A percentile compares a stretch with the other conserved stretches of the same genome.
Conservation (phyloP, 2,329 filamentous ascomycete genomes). For the Seiridium cupressi region DNA sequence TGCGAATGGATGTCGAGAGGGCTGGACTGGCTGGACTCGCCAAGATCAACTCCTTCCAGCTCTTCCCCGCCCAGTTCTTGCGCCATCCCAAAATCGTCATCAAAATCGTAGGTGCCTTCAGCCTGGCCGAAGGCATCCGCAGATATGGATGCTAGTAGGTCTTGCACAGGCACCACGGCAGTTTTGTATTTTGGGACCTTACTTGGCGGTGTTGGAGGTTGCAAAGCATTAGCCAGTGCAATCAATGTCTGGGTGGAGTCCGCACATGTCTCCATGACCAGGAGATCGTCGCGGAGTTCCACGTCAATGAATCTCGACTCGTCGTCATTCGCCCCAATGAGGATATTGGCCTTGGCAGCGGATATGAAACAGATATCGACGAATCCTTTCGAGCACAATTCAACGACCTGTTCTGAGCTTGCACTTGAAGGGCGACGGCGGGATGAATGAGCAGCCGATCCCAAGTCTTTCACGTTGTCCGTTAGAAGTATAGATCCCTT, state of each 20-base stretch:
- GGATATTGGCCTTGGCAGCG: slow-evolving; percentile 68
- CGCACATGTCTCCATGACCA: slow-evolving; percentile 92
- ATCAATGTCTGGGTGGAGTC: slow-evolving; percentile 95
- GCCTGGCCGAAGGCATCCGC: slow-evolving; percentile 74
- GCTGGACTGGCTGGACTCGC: slow-evolving; percentile 29
- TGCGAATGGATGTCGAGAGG: slow-evolving; percentile 40
- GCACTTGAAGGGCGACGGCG: slow-evolving; percentile 33
- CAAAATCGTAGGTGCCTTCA: slow-evolving; percentile 61
- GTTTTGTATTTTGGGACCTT: slow-evolving; percentile 85
- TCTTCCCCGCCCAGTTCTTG: slow-evolving; percentile 44
- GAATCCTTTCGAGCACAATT: slow-evolving; percentile 67
- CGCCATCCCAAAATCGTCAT: slow-evolving; percentile 59
- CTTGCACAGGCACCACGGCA: slow-evolving; percentile 78
- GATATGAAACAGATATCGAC: slow-evolving; percentile 87
- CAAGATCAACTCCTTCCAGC: slow-evolving; percentile 35
- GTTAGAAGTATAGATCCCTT: slow-evolving; percentile 83
- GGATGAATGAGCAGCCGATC: slow-evolving; percentile 36
- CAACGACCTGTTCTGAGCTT: slow-evolving; percentile 50
- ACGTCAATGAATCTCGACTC: slow-evolving; percentile 70
- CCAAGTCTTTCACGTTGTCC: slow-evolving; percentile 62
- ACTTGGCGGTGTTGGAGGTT: slow-evolving; percentile 79
- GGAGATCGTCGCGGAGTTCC: slow-evolving; percentile 78
- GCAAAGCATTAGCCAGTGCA: slow-evolving; percentile 72
- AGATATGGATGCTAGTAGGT: slow-evolving; percentile 87
- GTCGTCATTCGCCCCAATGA: slow-evolving; percentile 55